Evolutionary conservation across 1,284 basidiomycete genomes (phyloP), one percentile per base, ranked within the genome.

Genomic region (Marasmius sp.): DNA sequence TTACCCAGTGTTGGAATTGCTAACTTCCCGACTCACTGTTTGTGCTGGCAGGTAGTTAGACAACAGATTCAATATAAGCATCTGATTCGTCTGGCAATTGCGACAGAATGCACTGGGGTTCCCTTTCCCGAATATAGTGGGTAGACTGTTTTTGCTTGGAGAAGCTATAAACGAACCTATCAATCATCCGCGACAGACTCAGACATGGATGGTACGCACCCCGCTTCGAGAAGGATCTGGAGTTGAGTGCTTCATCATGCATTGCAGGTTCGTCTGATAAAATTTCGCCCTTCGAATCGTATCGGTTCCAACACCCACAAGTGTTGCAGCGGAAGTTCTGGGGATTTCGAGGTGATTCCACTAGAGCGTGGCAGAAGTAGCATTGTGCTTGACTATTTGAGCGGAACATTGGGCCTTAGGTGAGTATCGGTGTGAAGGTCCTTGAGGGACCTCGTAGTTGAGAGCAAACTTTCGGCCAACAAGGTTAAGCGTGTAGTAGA

Each of bases 71-170:
- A 93, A 80, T 57, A 94, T 81, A 36, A 97, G 82, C 74, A 87
- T 89, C 71, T 97, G 93, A 74, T 97, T 97, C n/a, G 92, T 92
- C 65, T 91, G 85, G 72, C 95, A 97, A 11, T 85, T 85, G 66
- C 89, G 87, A 73, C 95, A 97, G 79, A 96, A 95, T 4, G 87
- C 82, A 5, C 27, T 27, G 27, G 27, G 27, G 27, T 27, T 27
- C 2, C 81, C 75, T 54, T 77, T 79, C 45, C 81, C 78, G 66
- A 87, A 88, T 55, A 79, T 71, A 27, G 85, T 82, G 3, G 86
- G 88, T 22, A 92, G 74, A 33, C 85, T 83, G 70, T 89, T 85
- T 69, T 85, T 90, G 68, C 83, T 84, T 1, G 84, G 84, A 14
- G 87, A 89, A 36, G 84, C 90, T 91, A 62, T 11, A 56, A 61